Base-by-base conservation (phyloP, 108 stramenopile species). In the Pseudonitzschia multistriata region DNA sequence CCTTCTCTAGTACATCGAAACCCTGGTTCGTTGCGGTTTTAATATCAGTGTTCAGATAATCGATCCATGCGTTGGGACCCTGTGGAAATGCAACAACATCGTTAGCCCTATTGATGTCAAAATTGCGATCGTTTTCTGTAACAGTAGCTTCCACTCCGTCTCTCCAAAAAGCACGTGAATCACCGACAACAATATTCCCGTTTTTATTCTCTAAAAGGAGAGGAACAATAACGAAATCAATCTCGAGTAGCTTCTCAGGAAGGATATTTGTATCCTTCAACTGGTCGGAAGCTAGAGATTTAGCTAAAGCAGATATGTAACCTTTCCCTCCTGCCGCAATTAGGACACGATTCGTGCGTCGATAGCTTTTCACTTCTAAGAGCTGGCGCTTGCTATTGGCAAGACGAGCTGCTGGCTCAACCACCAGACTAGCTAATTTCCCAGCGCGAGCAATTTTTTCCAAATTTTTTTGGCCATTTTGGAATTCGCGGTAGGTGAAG, bases 391-490 rank as follows among this genome's bases (percentile, higher is more conserved):
- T 68, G 27, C 28, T 35, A 13, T 37, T 59, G 14, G 11, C 57
- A 6, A 10, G 57, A 31, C 24, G 22, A 30, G 54, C 82, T 17
- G 84, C 84, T n/a, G 86, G 85, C 61, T 81, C 78, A 5, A 93
- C 88, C 5, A 71, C 78, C 61, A 93, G 66, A 19, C 76, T 69
- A 2, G 92, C 92, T 14, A 93, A 54, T 35, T 74, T 45, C 4
- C 92, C 92, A 8, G 88, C 92, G 30, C 79, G 79, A 7, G 88
- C 84, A 67, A 93, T 90, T 4, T 89, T 72, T 59, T 80, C 83
- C 42, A 93, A 55, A 74, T 90, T 89, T 3, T 83, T 76, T 60
- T 88, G 70, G n/a, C 88, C 88, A 13, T 78, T 80, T 34, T 86
- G 65, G 27, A 78, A 73, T 31, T 94, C 93, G 39, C 88, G 81